Percentiles rank a stretch among this genome's conserved stretches.
Evolutionary conservation across 2,329 filamentous ascomycete genomes (phyloP).

Genomic region (Pseudomassariella vexata): DNA sequence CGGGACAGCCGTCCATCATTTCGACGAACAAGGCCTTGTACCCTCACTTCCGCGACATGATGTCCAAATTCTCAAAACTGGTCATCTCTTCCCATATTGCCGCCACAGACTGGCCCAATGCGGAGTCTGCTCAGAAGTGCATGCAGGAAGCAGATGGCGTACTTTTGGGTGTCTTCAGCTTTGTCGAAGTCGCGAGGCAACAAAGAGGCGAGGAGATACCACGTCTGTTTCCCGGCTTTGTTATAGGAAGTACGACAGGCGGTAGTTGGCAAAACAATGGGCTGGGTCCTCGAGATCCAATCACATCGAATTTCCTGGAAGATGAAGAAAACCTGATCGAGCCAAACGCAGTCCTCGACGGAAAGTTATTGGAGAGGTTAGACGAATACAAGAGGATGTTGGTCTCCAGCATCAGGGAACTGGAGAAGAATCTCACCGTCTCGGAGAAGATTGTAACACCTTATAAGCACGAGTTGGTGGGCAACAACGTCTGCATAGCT

Average conservation of each 20-base stretch:
- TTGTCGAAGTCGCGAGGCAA: constrained; percentile 90
- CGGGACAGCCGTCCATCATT: constrained; percentile 97
- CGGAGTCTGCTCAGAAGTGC: constrained; percentile 92
- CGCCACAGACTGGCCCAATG: constrained; percentile 89
- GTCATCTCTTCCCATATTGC: constrained; percentile 98
- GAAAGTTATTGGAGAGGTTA: constrained; percentile 71
- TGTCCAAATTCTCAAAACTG: constrained; percentile 99
- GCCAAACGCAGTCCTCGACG: constrained; percentile 68
- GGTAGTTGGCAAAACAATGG: constrained; percentile 83
- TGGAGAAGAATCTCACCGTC: constrained; percentile 76
- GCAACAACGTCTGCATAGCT: constrained; percentile 74
- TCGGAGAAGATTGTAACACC: constrained; percentile 78
- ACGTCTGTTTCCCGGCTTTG: constrained; percentile 88
- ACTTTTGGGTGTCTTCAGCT: constrained; percentile 87
- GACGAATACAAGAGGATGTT: constrained; percentile 83
- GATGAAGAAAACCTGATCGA: constrained; percentile 70
- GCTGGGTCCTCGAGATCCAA: constrained; percentile 59
- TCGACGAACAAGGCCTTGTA: constrained; percentile 96
- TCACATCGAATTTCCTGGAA: constrained; percentile 79
- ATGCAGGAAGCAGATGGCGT: constrained; percentile 97
- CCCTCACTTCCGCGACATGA: constrained; percentile 97
- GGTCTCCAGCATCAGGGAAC: constrained; percentile 75
- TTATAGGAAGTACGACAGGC: constrained; percentile 75
- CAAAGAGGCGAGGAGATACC: constrained; percentile 91
- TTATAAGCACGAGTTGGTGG: constrained; percentile 70